Percentiles rank a stretch among this genome's conserved stretches.
Conservation (phyloP, 208 protist species). For the Leishmania amazonensis region DNA sequence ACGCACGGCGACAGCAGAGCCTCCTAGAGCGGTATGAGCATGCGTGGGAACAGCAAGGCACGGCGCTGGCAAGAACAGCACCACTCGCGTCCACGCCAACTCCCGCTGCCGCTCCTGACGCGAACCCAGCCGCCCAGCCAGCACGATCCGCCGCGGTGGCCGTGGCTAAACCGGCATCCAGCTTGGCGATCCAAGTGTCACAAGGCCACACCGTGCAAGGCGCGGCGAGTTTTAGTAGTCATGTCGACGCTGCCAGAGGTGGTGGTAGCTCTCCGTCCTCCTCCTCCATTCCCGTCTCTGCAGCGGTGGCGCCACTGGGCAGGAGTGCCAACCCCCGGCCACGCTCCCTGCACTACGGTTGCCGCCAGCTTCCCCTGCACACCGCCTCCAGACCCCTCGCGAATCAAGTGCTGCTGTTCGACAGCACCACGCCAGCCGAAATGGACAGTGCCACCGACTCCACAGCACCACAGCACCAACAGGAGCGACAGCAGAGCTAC, state of each 20-base stretch:
- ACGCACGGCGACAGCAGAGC: constrained; percentile 13
- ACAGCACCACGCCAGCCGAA: constrained; percentile 20
- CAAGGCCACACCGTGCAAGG: not conserved
- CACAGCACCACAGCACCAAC: not conserved
- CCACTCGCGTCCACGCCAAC: not conserved
- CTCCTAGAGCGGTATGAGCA: constrained; percentile 22
- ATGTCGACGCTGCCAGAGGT: not conserved
- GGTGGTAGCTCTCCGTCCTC: not conserved
- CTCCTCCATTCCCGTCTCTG: not conserved
- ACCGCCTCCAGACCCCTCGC: constrained; percentile 18
- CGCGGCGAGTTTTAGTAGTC: not conserved
- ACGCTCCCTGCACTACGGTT: constrained; percentile 29
- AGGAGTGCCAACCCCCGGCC: constrained; percentile 17
- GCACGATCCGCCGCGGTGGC: constrained; percentile 1
- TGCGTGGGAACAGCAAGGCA: not conserved
- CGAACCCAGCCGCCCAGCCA: not conserved
- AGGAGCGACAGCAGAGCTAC: not conserved
- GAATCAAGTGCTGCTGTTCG: constrained; percentile 19
- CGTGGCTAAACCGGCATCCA: not conserved
- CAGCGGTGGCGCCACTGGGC: not conserved
- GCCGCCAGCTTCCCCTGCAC: constrained; percentile 29
- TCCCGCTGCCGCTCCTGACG: not conserved
- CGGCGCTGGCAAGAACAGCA: not conserved
- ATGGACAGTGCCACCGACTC: not conserved
- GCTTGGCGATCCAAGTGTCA: not conserved